Conservation (phyloP, 2,329 filamentous ascomycete species). For the Sclerotinia borealis region DNA sequence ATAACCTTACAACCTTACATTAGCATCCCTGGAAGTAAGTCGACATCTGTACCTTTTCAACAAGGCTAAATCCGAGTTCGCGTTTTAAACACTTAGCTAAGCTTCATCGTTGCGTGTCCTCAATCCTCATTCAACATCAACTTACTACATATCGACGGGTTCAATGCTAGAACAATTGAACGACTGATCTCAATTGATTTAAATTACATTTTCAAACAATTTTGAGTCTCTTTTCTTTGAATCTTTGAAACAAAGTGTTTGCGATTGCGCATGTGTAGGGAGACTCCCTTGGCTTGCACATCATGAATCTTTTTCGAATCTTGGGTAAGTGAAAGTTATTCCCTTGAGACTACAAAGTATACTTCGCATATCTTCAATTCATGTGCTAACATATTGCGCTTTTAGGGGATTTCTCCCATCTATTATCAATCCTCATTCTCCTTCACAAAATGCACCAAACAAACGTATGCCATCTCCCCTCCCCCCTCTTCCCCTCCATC, state of each 20-base stretch:
- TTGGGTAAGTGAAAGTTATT: slow-evolving; percentile 49
- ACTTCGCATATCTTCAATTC: background rate
- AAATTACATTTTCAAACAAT: background rate
- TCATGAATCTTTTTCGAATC: slow-evolving; percentile 66
- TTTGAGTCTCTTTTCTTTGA: slow-evolving; percentile 1
- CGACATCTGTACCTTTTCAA: slow-evolving; percentile 5
- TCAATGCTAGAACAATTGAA: background rate
- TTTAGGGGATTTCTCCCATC: slow-evolving; percentile 87
- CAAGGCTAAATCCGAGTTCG: slow-evolving; percentile 4
- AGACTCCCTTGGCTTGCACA: slow-evolving; percentile 28
- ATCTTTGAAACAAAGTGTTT: background rate
- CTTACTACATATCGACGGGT: background rate
- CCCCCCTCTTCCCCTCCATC: background rate
- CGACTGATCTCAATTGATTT: background rate
- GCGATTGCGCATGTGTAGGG: slow-evolving; percentile 8
- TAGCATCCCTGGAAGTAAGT: slow-evolving; percentile 5
- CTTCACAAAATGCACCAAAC: slow-evolving; percentile 94
- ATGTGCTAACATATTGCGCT: slow-evolving; percentile 10
- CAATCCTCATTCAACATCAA: slow-evolving; percentile 10
- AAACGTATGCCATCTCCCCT: slow-evolving; percentile 54
- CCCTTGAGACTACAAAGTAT: too few relatives aligned
- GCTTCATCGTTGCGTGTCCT: slow-evolving; percentile 28
- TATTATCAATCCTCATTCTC: slow-evolving; percentile 88
- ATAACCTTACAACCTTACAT: background rate
- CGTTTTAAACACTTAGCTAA: slow-evolving; percentile 14